Evolutionary conservation across 495 filamentous ascomycete genomes (phyloP).

Genomic region (Cercophora samala): DNA sequence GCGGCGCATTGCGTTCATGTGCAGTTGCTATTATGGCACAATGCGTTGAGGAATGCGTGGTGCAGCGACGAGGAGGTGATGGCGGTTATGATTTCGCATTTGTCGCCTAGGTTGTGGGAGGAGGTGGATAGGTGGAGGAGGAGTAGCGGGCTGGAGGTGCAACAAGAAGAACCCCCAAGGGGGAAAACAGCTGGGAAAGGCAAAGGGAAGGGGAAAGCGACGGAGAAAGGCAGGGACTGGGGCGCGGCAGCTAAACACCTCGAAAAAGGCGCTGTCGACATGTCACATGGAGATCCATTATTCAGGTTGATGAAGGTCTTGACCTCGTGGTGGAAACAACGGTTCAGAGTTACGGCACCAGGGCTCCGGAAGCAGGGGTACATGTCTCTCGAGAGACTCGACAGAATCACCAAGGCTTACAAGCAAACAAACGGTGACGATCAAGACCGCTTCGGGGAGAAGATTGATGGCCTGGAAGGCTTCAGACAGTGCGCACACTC

Average conservation of each 20-base stretch:
- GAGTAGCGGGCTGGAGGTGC: constrained; percentile 56
- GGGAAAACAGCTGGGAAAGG: constrained; percentile 36
- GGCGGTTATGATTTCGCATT: constrained; percentile 65
- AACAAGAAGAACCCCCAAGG: constrained; percentile 1
- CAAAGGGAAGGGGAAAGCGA: constrained; percentile 37
- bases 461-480: constrained; percentile 58
- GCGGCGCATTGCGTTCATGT: constrained; percentile 87
- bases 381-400: constrained; percentile 63
- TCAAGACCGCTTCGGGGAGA: constrained; percentile 67
- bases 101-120: constrained; percentile 62
- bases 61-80: constrained; percentile 75
- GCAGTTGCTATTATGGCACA: constrained; percentile 82
- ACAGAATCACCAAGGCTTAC: constrained; percentile 63
- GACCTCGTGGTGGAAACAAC: constrained; percentile 80
- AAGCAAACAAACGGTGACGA: constrained; percentile 57
- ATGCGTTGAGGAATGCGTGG: constrained; percentile 83
- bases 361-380: constrained; percentile 89
- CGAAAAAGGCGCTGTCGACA: constrained; percentile 63
- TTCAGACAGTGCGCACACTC: constrained; percentile 66
- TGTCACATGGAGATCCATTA: constrained; percentile 79
- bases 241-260: constrained; percentile 62
- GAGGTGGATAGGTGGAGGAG: constrained; percentile 73
- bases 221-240: constrained; percentile 67
- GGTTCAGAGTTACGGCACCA: constrained; percentile 73
- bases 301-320: constrained; percentile 72